phyloP scores from a whole-genome alignment of 2,329 filamentous ascomycete genomes.

The Aurifilum marmelostoma region DNA sequence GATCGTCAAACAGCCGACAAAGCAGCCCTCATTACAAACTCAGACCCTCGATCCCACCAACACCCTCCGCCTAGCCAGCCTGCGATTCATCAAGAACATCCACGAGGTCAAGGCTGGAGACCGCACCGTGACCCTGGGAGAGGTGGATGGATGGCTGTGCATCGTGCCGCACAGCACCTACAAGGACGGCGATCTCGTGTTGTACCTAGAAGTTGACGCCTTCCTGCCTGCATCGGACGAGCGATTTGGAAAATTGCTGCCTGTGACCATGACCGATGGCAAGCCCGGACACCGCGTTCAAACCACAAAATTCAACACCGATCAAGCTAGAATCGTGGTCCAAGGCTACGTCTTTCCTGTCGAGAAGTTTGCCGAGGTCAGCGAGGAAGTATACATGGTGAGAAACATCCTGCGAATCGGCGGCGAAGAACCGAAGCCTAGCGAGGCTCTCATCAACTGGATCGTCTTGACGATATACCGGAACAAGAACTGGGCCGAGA shows the following conservation, averaged over 20 bases:
- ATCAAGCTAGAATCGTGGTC: constrained; percentile 30
- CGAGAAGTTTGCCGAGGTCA: constrained; percentile 31
- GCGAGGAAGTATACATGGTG: constrained; percentile 8
- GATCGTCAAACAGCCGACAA: background rate
- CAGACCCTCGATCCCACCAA: background rate
- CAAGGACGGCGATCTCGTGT: constrained; percentile 28
- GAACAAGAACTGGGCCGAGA: constrained; percentile 23
- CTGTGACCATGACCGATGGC: constrained; percentile 26
- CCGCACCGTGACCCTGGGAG: constrained; percentile 17
- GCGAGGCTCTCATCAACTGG: constrained; percentile 13
- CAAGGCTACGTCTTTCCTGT: constrained; percentile 31
- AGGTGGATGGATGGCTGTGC: constrained; percentile 37
- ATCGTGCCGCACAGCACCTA: constrained; percentile 30
- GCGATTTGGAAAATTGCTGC: background rate
- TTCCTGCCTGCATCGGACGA: constrained; percentile 35
- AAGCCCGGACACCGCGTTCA: constrained; percentile 32
- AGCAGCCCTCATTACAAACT: background rate
- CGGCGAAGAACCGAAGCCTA: background rate
- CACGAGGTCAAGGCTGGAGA: constrained; percentile 11
- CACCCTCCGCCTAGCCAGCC: constrained; percentile 23
- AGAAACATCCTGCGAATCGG: constrained; percentile 17
- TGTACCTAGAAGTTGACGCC: constrained; percentile 37
- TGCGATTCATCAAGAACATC: constrained; percentile 27
- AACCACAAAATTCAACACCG: constrained; percentile 24
- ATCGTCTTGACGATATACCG: constrained; percentile 16